phyloP scores from a whole-genome alignment of 2,329 filamentous ascomycete genomes.

The Penicillium hordei region DNA sequence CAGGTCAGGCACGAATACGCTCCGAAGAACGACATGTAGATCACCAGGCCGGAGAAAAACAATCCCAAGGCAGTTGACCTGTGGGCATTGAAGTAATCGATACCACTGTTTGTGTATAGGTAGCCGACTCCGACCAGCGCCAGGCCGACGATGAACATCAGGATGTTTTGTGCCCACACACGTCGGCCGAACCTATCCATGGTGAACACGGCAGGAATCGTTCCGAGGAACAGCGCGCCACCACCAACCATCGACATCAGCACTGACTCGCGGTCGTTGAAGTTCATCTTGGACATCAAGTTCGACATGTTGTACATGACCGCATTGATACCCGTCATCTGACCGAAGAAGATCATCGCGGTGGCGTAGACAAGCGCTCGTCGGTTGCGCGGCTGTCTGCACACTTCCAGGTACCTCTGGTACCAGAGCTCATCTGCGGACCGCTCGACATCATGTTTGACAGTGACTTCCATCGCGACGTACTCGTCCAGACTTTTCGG shows the following conservation, averaged over 20 bases:
- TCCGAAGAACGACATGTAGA: not conserved
- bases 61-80: not conserved
- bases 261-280: slow-evolving; percentile 40
- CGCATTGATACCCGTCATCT: slow-evolving; percentile 1
- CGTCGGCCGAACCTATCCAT: not conserved
- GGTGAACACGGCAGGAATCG: not conserved
- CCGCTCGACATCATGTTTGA: not conserved
- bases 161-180: not conserved
- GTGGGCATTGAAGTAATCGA: not conserved
- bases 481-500: not conserved
- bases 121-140: not conserved
- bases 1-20: not conserved
- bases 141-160: not conserved
- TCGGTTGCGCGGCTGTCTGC: not conserved
- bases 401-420: not conserved
- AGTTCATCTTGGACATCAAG: slow-evolving; percentile 8
- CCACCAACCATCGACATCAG: not conserved
- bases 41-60: not conserved
- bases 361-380: not conserved
- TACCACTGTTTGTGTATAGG: not conserved
- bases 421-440: not conserved
- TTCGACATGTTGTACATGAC: slow-evolving; percentile 7
- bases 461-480: not conserved
- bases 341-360: slow-evolving; percentile 31
- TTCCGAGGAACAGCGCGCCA: not conserved